Percentiles rank a stretch among this genome's conserved stretches.
Evolutionary conservation across 768 basidiomycete genomes (phyloP).

Genomic region (Boletus subparvulus): DNA sequence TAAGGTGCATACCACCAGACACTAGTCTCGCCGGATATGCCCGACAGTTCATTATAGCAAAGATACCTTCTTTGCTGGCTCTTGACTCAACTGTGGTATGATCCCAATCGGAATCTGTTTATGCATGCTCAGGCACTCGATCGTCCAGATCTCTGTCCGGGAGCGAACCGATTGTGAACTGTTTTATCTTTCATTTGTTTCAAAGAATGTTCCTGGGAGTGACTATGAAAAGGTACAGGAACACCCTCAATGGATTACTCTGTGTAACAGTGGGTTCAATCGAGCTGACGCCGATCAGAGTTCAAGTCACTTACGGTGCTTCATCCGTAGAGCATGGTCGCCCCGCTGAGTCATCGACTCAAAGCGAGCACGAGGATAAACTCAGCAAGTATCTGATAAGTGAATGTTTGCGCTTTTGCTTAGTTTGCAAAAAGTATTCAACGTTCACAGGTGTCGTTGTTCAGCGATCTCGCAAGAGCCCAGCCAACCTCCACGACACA

Average conservation of each 20-base stretch:
- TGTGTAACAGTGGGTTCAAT: constrained; percentile 56
- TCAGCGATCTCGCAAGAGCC: constrained; percentile 22
- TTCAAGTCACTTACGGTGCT: background rate
- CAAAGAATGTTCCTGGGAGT: constrained; percentile 41
- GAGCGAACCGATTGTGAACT: constrained; percentile 82
- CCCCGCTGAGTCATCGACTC: constrained; percentile 38
- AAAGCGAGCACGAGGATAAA: constrained; percentile 42
- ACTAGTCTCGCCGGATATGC: constrained; percentile 37
- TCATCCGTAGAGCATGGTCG: constrained; percentile 54
- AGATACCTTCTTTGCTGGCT: constrained; percentile 56
- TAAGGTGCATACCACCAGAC: constrained; percentile 30
- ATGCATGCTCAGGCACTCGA: constrained; percentile 8
- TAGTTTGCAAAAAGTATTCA: constrained; percentile 5
- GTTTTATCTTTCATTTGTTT: constrained; percentile 73
- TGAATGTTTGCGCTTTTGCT: constrained; percentile 28
- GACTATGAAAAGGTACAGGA: constrained; percentile 44
- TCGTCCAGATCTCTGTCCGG: constrained; percentile 57
- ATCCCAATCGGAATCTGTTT: constrained; percentile 3
- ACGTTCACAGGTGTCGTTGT: constrained; percentile 31
- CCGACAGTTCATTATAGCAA: constrained; percentile 65
- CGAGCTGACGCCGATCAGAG: background rate
- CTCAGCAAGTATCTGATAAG: constrained; percentile 63
- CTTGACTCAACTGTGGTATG: constrained; percentile 69
- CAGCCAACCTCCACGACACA: constrained; percentile 20
- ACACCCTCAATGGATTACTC: constrained; percentile 64